Percentiles rank a stretch among this genome's conserved stretches.
Evolutionary conservation across 1,284 basidiomycete genomes (phyloP).

Genomic region (Heliocybe sulcata): DNA sequence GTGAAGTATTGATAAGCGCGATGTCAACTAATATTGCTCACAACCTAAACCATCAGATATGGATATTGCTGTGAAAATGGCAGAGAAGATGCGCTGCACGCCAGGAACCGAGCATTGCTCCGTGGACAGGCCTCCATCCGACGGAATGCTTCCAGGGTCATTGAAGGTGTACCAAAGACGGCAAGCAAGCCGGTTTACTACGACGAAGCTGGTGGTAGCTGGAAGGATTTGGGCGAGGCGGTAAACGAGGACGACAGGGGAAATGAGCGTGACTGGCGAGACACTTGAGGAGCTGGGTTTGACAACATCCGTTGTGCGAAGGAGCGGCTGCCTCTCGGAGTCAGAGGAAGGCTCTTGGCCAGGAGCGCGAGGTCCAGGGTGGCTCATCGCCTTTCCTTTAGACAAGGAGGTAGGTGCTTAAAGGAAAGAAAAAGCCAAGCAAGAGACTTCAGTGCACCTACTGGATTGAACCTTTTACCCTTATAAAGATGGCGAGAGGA

Average conservation of each 20-base stretch:
- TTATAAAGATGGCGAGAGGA: no score
- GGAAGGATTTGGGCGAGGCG: conserved; percentile 16
- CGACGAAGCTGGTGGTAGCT: conserved; percentile 20
- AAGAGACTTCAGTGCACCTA: no score
- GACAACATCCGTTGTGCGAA: no score
- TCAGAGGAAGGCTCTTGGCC: no score
- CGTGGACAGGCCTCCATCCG: conserved; percentile 8
- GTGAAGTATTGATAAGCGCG: neutral
- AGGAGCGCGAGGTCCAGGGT: no score
- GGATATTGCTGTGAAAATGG: conserved; percentile 11
- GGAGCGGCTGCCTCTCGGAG: no score
- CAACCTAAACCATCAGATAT: conserved; percentile 14
- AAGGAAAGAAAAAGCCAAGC: no score
- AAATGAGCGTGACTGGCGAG: conserved; percentile 11
- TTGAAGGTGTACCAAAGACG: conserved; percentile 16
- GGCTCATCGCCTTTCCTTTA: no score
- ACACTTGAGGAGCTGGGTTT: neutral
- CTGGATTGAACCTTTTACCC: no score
- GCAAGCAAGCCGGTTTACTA: conserved; percentile 19
- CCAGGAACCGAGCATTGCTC: conserved; percentile 17
- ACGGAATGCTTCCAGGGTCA: conserved; percentile 12
- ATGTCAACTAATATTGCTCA: conserved; percentile 9
- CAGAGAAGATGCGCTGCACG: conserved; percentile 15
- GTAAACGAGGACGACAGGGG: conserved; percentile 19
- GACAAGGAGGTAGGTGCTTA: no score